phyloP scores from a whole-genome alignment of 306 rosid genomes.

The Psophocarpus tetragonolobus region DNA sequence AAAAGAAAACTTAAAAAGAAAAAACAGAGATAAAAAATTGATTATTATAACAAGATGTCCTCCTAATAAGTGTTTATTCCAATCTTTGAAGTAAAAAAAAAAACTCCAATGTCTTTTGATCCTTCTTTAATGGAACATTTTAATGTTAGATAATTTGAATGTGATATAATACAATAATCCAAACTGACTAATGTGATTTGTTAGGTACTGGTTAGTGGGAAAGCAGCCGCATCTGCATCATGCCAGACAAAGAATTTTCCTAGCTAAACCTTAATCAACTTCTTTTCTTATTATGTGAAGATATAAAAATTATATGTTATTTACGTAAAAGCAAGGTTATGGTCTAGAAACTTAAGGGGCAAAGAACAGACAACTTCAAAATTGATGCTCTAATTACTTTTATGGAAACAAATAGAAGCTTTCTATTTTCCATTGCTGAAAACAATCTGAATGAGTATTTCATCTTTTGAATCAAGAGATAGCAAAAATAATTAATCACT shows the following conservation, averaged over 20 bases:
- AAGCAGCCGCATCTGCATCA: background rate
- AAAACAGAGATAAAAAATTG: no score
- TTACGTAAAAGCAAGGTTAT: constrained; percentile 7
- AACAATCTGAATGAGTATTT: constrained; percentile 24
- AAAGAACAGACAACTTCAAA: background rate
- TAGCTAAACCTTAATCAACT: background rate
- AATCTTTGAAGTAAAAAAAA: no score
- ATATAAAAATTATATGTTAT: background rate
- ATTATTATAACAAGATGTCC: no score
- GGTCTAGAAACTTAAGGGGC: background rate
- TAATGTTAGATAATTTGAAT: no score
- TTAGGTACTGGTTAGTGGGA: background rate
- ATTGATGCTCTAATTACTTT: background rate
- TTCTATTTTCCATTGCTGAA: background rate
- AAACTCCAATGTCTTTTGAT: no score
- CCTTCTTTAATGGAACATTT: no score
- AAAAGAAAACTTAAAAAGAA: no score
- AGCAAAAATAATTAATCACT: background rate
- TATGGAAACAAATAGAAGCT: constrained; percentile 14
- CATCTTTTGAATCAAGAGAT: background rate
- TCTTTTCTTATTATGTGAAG: background rate
- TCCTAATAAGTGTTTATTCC: no score
- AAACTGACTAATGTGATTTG: background rate
- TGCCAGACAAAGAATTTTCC: background rate
- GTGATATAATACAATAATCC: no score